These are phyloP conservation scores for Albugo candida DNA, from an alignment of 352 stramenopile genomes.

Conservation along the genomic window DNA sequence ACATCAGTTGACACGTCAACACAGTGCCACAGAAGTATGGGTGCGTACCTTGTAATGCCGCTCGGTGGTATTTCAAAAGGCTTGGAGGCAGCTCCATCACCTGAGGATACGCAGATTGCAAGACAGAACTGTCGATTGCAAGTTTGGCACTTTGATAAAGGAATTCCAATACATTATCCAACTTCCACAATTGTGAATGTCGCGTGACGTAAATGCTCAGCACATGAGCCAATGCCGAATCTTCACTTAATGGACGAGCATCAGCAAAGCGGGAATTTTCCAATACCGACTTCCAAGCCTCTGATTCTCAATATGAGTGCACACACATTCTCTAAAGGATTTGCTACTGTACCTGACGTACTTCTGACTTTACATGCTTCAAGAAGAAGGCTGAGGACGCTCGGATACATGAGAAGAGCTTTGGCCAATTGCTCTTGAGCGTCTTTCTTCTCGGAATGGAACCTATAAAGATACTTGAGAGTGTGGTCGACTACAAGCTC, in stretches of 20 bases:
- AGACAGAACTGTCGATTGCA: slow-evolving; percentile 25
- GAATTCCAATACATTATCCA: slow-evolving; percentile 55
- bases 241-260: slow-evolving; percentile 30
- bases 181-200: slow-evolving; percentile 66
- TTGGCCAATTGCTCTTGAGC: slow-evolving; percentile 37
- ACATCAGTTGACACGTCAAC: too few relatives aligned
- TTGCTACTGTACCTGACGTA: slow-evolving; percentile 50
- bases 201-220: slow-evolving; percentile 66
- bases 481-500: neutral
- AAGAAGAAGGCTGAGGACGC: slow-evolving; percentile 41
- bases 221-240: slow-evolving; percentile 41
- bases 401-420: slow-evolving; percentile 45
- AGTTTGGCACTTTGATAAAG: slow-evolving; percentile 42
- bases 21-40: too few relatives aligned
- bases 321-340: too few relatives aligned
- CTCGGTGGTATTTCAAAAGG: slow-evolving; percentile 54
- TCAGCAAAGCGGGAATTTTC: slow-evolving; percentile 64
- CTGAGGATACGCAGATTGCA: slow-evolving; percentile 29
- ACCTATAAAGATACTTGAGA: slow-evolving; percentile 12
- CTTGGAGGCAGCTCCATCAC: slow-evolving; percentile 30
- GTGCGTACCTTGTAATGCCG: slow-evolving; percentile 28
- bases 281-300: slow-evolving; percentile 48
- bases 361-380: slow-evolving; percentile 54
- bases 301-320: slow-evolving; percentile 8
- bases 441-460: slow-evolving; percentile 35